Evolutionary conservation across 2,329 filamentous ascomycete species (phyloP).

Genomic region (Penicillium sp.): DNA sequence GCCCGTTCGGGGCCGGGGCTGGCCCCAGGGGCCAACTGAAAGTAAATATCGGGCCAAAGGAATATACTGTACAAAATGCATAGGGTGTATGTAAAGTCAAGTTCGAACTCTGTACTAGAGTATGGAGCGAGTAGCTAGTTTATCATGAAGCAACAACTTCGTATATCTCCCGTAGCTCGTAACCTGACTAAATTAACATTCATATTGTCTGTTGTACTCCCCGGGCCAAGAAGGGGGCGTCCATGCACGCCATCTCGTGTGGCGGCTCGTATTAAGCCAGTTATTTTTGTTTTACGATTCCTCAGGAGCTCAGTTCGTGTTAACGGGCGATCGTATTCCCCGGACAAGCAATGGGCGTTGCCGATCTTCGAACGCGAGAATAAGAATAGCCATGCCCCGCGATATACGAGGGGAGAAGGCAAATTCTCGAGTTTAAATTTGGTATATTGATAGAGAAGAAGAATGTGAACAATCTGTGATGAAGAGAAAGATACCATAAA

Average conservation of each 20-base stretch:
- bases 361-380: slow-evolving; percentile 4
- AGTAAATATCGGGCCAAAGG: not conserved
- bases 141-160: not conserved
- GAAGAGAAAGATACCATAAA: not conserved
- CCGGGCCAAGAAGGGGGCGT: not conserved
- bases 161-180: not conserved
- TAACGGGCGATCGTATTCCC: slow-evolving; percentile 8
- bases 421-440: slow-evolving; percentile 4
- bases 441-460: not conserved
- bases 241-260: slow-evolving; percentile 1
- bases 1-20: not conserved
- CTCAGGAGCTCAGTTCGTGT: slow-evolving; percentile 12
- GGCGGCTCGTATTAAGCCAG: slow-evolving; percentile 3
- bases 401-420: not conserved
- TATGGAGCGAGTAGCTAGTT: not conserved
- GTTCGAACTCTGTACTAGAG: not conserved
- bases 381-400: slow-evolving; percentile 5
- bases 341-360: slow-evolving; percentile 1
- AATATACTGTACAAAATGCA: not conserved
- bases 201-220: not conserved
- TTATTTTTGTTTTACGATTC: slow-evolving; percentile 10
- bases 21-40: not conserved
- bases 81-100: not conserved
- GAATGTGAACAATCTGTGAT: not conserved
- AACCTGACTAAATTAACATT: not conserved